These are phyloP conservation scores for Trichomonas vaginalis DNA, from an alignment of 208 protist species.

Conservation along the genomic window DNA sequence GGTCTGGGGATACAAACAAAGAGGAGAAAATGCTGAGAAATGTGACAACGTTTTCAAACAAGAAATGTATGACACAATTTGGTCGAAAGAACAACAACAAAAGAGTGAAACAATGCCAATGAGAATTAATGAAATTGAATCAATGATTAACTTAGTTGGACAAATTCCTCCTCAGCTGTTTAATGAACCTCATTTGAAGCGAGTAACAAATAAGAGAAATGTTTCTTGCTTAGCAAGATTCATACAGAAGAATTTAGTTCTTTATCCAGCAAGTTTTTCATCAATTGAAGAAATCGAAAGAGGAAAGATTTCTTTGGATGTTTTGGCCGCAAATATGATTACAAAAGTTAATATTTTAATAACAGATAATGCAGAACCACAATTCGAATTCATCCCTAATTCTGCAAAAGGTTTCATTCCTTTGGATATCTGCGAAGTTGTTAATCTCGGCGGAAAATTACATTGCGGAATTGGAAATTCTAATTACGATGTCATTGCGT, in stretches of 20 bases:
- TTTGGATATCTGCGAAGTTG: background rate
- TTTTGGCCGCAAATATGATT: background rate
- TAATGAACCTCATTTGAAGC: background rate
- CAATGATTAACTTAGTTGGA: background rate
- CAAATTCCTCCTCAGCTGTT: background rate
- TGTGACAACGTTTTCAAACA: background rate
- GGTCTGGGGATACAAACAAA: conserved; percentile 48
- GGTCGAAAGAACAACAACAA: background rate
- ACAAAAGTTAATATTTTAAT: background rate
- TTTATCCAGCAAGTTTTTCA: background rate
- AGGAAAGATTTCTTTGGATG: background rate
- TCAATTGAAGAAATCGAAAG: background rate
- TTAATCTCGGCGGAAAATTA: background rate
- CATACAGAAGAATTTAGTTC: background rate
- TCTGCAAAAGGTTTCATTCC: background rate
- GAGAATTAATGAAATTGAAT: background rate
- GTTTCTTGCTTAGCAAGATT: background rate
- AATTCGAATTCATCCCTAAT: background rate
- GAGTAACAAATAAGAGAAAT: background rate
- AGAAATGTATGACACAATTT: background rate
- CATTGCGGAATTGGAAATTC: background rate
- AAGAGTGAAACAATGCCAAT: background rate
- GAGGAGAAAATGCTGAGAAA: conserved; percentile 26
- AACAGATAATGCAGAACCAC: background rate
- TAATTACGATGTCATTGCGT: background rate